Base-by-base conservation (phyloP, 805 yeast genomes). In the Millerozyma miso region DNA sequence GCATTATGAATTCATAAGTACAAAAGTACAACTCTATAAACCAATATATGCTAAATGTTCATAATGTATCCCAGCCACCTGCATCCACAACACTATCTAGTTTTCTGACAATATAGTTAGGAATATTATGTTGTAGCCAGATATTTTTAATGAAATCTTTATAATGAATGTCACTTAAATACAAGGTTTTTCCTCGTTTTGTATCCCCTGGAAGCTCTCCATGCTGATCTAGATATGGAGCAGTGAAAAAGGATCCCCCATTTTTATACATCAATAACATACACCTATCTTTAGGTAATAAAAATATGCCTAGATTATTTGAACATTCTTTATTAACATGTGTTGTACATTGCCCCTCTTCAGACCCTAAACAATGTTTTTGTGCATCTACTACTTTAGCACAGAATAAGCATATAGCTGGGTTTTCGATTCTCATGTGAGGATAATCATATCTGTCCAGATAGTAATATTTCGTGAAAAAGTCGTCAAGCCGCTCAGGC, bases 41-140 rank as follows among this genome's bases (percentile, higher is more conserved):
- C n/a, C 17, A 6, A 6, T 6, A 32, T 32, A 7, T 7, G 14
- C 7, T 13, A 10, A 35, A 19, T 19, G 8, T 35, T 59, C 66
- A 88, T 47, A 85, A 66, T 1, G 93, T 86, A 52, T 85, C 93
- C 99, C 99, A 91, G 0, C 99, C 99, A 6, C 99, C 99, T 32
- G 84, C 79, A 60, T 91, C 98, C 29, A 83, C 63, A 5, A 76
- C 77, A 33, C 83, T 80, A 53, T 91, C 98, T 13, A 91, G 72
- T 50, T 81, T 81, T 48, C 98, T 72, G 1, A 88, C 89, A 29
- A 90, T 81, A 36, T 74, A 71, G 52, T 87, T 88, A 3, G 88
- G 83, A 2, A 88, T 69, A 55, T 85, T 86, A 55, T 88, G 90
- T 43, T 79, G 83, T 15, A 90, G 68, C 90, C 97, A 85, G 35